Evolutionary conservation across 495 filamentous ascomycete species (phyloP).

Genomic region (Mytilinidion resinicola): DNA sequence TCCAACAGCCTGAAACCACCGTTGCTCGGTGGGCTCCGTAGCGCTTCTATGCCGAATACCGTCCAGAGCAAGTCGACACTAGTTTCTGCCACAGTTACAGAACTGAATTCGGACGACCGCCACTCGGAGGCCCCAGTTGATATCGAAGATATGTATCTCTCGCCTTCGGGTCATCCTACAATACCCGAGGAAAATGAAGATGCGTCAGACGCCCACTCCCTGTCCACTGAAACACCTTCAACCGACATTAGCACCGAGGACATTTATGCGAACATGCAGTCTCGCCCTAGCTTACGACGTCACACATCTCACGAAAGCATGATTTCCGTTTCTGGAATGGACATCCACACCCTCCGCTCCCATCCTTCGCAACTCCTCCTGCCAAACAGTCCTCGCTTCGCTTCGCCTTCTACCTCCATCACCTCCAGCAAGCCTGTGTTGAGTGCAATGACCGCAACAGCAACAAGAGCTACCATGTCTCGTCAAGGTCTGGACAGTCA

Average conservation of each 20-base stretch:
- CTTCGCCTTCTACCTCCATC: slow-evolving; percentile 5
- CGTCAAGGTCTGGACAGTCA: slow-evolving; percentile 13
- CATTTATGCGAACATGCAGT: slow-evolving; percentile 18
- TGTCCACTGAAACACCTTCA: slow-evolving; percentile 5
- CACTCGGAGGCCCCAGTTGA: slow-evolving; percentile 7
- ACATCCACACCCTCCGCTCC: slow-evolving; percentile 34
- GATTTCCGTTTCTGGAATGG: slow-evolving; percentile 37
- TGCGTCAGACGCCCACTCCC: not conserved
- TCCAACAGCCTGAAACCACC: slow-evolving; percentile 21
- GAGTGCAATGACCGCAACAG: slow-evolving; percentile 28
- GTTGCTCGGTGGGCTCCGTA: slow-evolving; percentile 18
- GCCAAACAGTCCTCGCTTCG: slow-evolving; percentile 23
- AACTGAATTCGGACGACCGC: slow-evolving; percentile 15
- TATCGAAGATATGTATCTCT: slow-evolving; percentile 6
- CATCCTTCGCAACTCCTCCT: slow-evolving; percentile 26
- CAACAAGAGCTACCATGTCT: slow-evolving; percentile 19
- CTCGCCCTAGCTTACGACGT: slow-evolving; percentile 29
- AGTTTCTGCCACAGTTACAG: slow-evolving; percentile 20
- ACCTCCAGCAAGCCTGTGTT: slow-evolving; percentile 21
- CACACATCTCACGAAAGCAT: slow-evolving; percentile 37
- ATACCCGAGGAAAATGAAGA: slow-evolving; percentile 33
- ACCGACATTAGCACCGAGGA: slow-evolving; percentile 16
- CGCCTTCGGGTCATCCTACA: slow-evolving; percentile 6
- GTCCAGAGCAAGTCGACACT: slow-evolving; percentile 18
- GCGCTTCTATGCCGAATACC: slow-evolving; percentile 19